Evolutionary conservation across 2,329 filamentous ascomycete genomes (phyloP).

Genomic region (Penicillium digitatum): DNA sequence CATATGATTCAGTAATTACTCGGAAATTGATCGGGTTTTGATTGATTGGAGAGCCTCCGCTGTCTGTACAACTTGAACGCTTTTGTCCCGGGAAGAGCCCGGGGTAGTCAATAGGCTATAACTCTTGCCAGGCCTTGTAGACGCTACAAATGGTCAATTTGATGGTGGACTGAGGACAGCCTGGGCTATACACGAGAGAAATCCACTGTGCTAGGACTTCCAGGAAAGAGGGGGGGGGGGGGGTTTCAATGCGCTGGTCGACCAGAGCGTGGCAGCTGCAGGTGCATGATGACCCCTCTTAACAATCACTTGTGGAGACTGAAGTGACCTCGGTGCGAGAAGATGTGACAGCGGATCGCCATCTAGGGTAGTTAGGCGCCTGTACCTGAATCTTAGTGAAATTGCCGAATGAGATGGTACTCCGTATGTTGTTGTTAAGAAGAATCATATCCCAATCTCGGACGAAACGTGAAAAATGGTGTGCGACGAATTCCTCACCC

Average conservation of each 20-base stretch:
- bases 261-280: slow-evolving; percentile 35
- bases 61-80: slow-evolving; percentile 18
- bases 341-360: slow-evolving; percentile 35
- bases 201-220: slow-evolving; percentile 7
- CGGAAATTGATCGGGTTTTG: slow-evolving; percentile 16
- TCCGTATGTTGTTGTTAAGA: neutral
- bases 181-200: slow-evolving; percentile 1
- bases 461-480: too few species aligned
- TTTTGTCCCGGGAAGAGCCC: slow-evolving; percentile 12
- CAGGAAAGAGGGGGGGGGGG: slow-evolving; percentile 19
- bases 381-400: slow-evolving; percentile 25
- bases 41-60: slow-evolving; percentile 20
- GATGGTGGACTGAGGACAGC: slow-evolving; percentile 6
- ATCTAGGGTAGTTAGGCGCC: slow-evolving; percentile 22
- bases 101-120: slow-evolving; percentile 15
- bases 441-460: neutral
- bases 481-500: slow-evolving; percentile 10
- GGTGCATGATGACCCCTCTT: slow-evolving; percentile 12
- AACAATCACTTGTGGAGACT: slow-evolving; percentile 23
- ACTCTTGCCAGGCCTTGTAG: neutral
- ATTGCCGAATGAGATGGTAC: neutral
- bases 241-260: slow-evolving; percentile 28
- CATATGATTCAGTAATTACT: slow-evolving; percentile 10
- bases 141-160: slow-evolving; percentile 14
- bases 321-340: slow-evolving; percentile 26